A percentile compares a stretch with the other conserved stretches of the same genome.
phyloP scores from a whole-genome alignment of 345 rosid genomes.

The Acer negundo region DNA sequence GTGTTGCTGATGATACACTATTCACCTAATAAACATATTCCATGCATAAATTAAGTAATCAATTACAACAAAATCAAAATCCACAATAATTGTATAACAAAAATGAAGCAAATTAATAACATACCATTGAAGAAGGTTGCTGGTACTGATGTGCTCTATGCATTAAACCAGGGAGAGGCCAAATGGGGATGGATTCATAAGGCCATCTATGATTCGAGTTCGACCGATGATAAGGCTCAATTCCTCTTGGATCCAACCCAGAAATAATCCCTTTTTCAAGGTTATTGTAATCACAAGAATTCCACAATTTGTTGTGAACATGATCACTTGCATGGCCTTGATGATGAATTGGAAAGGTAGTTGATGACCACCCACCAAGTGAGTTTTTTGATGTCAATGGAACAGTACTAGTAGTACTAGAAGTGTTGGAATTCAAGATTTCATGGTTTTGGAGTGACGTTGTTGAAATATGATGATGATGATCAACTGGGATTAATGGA shows the following conservation, averaged over 20 bases:
- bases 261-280: slow-evolving; percentile 32
- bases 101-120: neutral
- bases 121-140: slow-evolving; percentile 42
- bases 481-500: slow-evolving; percentile 26
- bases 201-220: slow-evolving; percentile 23
- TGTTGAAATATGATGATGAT: neutral
- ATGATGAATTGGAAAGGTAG: slow-evolving; percentile 16
- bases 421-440: slow-evolving; percentile 13
- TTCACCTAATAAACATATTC: slow-evolving; percentile 37
- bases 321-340: slow-evolving; percentile 17
- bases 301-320: slow-evolving; percentile 26
- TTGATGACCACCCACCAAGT: slow-evolving; percentile 23
- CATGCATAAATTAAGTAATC: neutral
- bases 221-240: slow-evolving; percentile 13
- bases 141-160: slow-evolving; percentile 35
- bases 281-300: slow-evolving; percentile 20
- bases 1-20: slow-evolving; percentile 39
- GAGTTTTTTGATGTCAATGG: slow-evolving; percentile 25
- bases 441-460: slow-evolving; percentile 24
- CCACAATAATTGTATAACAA: neutral
- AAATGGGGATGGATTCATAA: slow-evolving; percentile 33
- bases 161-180: slow-evolving; percentile 38
- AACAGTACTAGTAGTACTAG: slow-evolving; percentile 8
- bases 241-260: slow-evolving; percentile 33
- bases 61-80: neutral